phyloP scores from a whole-genome alignment of 495 filamentous ascomycete species.

The Zalerion maritima region DNA sequence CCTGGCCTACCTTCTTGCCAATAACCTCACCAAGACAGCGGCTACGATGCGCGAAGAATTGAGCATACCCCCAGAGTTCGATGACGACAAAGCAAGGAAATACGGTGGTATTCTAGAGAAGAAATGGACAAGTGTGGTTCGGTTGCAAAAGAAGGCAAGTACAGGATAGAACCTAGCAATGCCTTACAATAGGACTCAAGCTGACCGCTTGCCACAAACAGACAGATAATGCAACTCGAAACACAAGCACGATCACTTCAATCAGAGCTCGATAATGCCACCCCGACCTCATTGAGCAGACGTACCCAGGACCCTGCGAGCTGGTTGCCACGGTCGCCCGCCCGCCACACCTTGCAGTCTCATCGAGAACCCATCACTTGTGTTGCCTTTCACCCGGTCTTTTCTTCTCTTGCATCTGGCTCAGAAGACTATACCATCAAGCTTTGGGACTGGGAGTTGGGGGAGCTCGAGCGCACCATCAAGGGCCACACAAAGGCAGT shows the following conservation, averaged over 20 bases:
- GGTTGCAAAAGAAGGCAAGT: constrained; percentile 77
- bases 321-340: constrained; percentile 73
- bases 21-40: constrained; percentile 50
- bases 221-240: constrained; percentile 89
- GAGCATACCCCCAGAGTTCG: constrained; percentile 53
- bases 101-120: constrained; percentile 85
- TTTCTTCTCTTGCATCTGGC: constrained; percentile 80
- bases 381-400: constrained; percentile 89
- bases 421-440: constrained; percentile 84
- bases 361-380: constrained; percentile 73
- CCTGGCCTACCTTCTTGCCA: constrained; percentile 72
- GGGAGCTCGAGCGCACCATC: constrained; percentile 79
- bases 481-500: constrained; percentile 91
- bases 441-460: constrained; percentile 97
- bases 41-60: constrained; percentile 52
- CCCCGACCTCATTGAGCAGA: constrained; percentile 66
- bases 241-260: constrained; percentile 54
- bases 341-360: constrained; percentile 70
- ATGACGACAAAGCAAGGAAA: constrained; percentile 65
- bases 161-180: too few relatives aligned
- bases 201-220: constrained; percentile 6
- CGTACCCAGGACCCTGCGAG: constrained; percentile 70
- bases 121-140: constrained; percentile 89
- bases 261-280: constrained; percentile 67
- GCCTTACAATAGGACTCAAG: too few relatives aligned